phyloP scores from a whole-genome alignment of 495 filamentous ascomycete genomes.

The Elasticomyces elasticus region DNA sequence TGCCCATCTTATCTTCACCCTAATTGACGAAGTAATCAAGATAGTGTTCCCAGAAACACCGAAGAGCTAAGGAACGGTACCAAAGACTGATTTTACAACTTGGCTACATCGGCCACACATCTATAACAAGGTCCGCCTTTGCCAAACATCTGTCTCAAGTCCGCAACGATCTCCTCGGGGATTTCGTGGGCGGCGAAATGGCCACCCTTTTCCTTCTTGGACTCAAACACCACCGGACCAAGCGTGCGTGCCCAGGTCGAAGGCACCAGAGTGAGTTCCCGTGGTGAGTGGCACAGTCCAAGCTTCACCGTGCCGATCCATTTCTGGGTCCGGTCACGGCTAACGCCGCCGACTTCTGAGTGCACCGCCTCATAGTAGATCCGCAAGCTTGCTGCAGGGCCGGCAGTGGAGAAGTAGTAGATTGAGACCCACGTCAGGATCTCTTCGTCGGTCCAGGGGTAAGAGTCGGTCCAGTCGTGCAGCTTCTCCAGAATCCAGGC shows the following conservation, averaged over 20 bases:
- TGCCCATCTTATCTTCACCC: slow-evolving; percentile 32
- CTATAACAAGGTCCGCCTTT: slow-evolving; percentile 21
- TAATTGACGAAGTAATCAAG: slow-evolving; percentile 32
- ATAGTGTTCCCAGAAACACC: slow-evolving; percentile 27
- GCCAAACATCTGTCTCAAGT: slow-evolving; percentile 29
- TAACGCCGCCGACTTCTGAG: neutral
- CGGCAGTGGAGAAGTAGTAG: slow-evolving; percentile 49
- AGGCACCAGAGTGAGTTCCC: slow-evolving; percentile 22
- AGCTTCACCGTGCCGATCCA: slow-evolving; percentile 24
- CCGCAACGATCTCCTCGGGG: slow-evolving; percentile 29
- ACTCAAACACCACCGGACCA: slow-evolving; percentile 27
- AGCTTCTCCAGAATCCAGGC: slow-evolving; percentile 65
- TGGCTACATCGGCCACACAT: neutral
- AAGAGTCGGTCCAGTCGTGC: slow-evolving; percentile 55
- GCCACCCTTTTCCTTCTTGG: slow-evolving; percentile 30
- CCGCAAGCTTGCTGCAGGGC: slow-evolving; percentile 44
- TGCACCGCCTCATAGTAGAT: slow-evolving; percentile 51
- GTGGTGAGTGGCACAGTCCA: slow-evolving; percentile 18
- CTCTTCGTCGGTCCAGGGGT: slow-evolving; percentile 60
- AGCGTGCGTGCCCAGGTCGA: slow-evolving; percentile 19
- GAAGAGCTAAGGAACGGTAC: slow-evolving; percentile 9
- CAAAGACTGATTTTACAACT: slow-evolving; percentile 2
- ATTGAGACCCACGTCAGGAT: slow-evolving; percentile 56
- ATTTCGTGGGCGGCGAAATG: slow-evolving; percentile 36
- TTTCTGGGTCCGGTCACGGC: slow-evolving; percentile 3